Conservation (phyloP, 2,329 filamentous ascomycete genomes). For the Aspergillus thermomutatus region DNA sequence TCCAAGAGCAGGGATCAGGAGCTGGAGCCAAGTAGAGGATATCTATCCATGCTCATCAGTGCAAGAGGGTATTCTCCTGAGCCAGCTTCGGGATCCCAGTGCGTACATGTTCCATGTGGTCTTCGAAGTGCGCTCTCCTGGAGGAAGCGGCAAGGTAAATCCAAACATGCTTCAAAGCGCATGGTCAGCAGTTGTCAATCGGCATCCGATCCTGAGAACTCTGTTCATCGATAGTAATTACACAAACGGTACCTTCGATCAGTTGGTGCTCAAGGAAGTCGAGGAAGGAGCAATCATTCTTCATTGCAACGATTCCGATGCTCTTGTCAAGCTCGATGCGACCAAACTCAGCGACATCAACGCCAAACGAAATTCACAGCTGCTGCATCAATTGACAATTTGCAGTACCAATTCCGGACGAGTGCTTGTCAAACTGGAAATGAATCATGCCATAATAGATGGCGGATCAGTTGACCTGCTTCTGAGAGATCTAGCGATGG, state of each 20-base stretch:
- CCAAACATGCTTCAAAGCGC: constrained; percentile 26
- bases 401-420: constrained; percentile 29
- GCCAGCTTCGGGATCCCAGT: constrained; percentile 33
- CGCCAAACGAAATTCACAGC: constrained; percentile 21
- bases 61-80: constrained; percentile 37
- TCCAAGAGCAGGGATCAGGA: constrained; percentile 31
- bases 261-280: constrained; percentile 32
- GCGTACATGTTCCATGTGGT: constrained; percentile 37
- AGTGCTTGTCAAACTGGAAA: constrained; percentile 35
- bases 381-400: constrained; percentile 34
- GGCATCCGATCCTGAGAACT: constrained; percentile 34
- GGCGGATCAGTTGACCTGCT: constrained; percentile 33
- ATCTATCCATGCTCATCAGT: constrained; percentile 37
- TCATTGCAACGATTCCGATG: constrained; percentile 27
- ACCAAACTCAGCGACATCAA: constrained; percentile 27
- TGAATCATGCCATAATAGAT: constrained; percentile 39
- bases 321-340: constrained; percentile 23
- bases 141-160: constrained; percentile 20
- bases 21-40: constrained; percentile 29
- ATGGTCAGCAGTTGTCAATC: constrained; percentile 31
- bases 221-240: constrained; percentile 34
- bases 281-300: constrained; percentile 25
- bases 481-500: constrained; percentile 28
- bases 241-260: constrained; percentile 35
- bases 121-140: constrained; percentile 29